These are phyloP conservation scores for Fusarium sp. DNA, from an alignment of 2,329 filamentous ascomycete genomes.

Conservation along the genomic window DNA sequence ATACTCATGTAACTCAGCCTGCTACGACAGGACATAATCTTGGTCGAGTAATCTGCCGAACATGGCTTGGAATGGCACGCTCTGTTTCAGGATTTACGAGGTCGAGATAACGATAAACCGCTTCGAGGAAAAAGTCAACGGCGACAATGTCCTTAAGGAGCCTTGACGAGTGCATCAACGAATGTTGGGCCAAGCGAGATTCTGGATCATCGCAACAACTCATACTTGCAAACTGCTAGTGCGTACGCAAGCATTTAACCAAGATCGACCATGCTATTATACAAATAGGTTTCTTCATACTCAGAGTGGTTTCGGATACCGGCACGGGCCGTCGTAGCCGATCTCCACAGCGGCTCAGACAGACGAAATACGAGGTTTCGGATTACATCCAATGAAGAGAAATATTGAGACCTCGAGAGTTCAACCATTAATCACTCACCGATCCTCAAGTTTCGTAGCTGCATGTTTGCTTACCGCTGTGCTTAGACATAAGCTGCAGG, in stretches of 20 bases:
- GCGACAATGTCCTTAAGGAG: accelerated
- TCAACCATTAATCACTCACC: too few species aligned
- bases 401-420: too few species aligned
- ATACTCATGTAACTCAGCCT: background rate
- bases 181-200: accelerated
- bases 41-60: background rate
- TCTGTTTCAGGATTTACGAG: accelerated
- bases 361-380: too few species aligned
- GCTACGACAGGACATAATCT: background rate
- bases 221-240: accelerated
- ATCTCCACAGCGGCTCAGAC: too few species aligned
- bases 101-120: accelerated
- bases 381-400: too few species aligned
- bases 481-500: too few species aligned
- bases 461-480: too few species aligned
- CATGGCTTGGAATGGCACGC: accelerated
- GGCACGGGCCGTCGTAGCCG: too few species aligned
- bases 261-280: too few species aligned
- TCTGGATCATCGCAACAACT: accelerated
- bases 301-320: too few species aligned
- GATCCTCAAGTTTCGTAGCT: too few species aligned
- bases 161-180: background rate
- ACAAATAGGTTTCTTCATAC: too few species aligned
- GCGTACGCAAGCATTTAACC: accelerated
- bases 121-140: accelerated